Conservation (phyloP, 1,139 yeast genomes). For the Yamadazyma atmosphaerica region DNA sequence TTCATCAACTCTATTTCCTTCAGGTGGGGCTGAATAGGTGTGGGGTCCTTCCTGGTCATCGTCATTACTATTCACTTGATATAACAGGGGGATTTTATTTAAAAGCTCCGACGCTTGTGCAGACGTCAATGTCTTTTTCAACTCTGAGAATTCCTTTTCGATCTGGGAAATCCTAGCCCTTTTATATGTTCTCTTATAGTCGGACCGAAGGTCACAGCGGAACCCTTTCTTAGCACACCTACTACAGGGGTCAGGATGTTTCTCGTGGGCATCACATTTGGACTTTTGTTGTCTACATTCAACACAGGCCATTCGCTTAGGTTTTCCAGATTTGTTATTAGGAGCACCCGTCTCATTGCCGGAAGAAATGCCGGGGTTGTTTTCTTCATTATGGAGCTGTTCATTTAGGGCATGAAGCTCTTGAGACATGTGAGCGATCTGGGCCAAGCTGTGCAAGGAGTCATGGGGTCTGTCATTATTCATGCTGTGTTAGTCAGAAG, state of each 20-base stretch:
- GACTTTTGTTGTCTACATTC: slow-evolving; percentile 95
- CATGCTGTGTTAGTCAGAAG: slow-evolving; percentile 1
- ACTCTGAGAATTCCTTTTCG: slow-evolving; percentile 72
- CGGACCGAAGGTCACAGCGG: slow-evolving; percentile 71
- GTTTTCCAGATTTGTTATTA: slow-evolving; percentile 22
- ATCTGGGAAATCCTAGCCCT: slow-evolving; percentile 83
- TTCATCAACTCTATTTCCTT: not conserved
- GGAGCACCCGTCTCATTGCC: slow-evolving; percentile 2
- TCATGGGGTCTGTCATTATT: slow-evolving; percentile 13
- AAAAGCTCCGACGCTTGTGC: slow-evolving; percentile 51
- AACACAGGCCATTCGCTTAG: slow-evolving; percentile 82
- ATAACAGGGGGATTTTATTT: slow-evolving; percentile 30
- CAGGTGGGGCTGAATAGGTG: not conserved
- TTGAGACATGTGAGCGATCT: slow-evolving; percentile 47
- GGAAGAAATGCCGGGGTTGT: not conserved
- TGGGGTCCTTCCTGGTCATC: slow-evolving; percentile 4
- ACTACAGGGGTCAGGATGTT: slow-evolving; percentile 78
- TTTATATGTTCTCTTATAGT: slow-evolving; percentile 85
- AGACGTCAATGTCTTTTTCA: slow-evolving; percentile 58
- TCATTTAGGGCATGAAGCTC: slow-evolving; percentile 36
- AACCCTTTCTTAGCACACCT: slow-evolving; percentile 72
- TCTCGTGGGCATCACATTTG: slow-evolving; percentile 81
- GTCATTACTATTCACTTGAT: slow-evolving; percentile 9
- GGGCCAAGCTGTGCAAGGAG: slow-evolving; percentile 44
- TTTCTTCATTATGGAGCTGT: slow-evolving; percentile 21